Conservation (phyloP, 306 rosid genomes). For the Trifolium repens region DNA sequence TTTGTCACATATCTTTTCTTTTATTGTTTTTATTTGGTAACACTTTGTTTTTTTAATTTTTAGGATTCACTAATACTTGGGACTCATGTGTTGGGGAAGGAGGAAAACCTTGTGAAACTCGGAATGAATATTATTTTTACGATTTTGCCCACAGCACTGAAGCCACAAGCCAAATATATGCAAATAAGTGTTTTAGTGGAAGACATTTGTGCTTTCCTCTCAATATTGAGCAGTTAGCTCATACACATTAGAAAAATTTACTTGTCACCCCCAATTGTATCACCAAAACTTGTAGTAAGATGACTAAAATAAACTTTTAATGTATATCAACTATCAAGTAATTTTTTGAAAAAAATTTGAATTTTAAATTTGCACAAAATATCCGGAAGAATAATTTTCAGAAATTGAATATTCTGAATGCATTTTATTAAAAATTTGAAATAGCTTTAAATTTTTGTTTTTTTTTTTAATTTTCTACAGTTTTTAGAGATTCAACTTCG, state of each 20-base stretch:
- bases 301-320: too few species aligned
- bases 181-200: background rate
- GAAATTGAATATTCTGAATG: too few species aligned
- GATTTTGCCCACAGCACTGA: background rate
- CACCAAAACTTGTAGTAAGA: too few species aligned
- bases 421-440: too few species aligned
- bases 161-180: constrained; percentile 1
- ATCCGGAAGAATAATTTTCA: too few species aligned
- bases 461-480: too few species aligned
- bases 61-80: constrained; percentile 3
- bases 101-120: constrained; percentile 9
- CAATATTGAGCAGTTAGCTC: constrained; percentile 1
- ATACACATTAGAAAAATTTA: background rate
- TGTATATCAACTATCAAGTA: too few species aligned
- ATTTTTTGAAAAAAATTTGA: too few species aligned
- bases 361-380: too few species aligned
- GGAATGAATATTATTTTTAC: background rate
- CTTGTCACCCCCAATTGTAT: too few species aligned
- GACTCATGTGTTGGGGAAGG: constrained; percentile 6
- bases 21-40: background rate
- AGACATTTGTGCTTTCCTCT: background rate
- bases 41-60: background rate
- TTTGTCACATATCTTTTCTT: background rate
- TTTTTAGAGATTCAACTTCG: too few species aligned
- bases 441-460: too few species aligned